Percentiles rank a stretch among this genome's conserved stretches.
phyloP scores from a whole-genome alignment of 306 rosid genomes.

The Mucuna pruriens region DNA sequence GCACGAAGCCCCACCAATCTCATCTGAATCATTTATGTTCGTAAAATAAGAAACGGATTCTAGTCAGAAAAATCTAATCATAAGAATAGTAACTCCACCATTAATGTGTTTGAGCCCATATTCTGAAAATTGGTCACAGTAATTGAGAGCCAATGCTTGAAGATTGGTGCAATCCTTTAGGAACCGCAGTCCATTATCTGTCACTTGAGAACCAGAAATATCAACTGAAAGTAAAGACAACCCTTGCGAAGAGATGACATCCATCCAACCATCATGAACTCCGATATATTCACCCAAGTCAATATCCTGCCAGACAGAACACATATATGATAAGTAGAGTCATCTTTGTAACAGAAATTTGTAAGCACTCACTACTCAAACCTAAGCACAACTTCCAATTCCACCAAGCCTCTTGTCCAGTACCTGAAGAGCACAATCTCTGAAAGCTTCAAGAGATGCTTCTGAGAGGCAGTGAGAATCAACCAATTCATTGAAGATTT shows the following conservation, averaged over 20 bases:
- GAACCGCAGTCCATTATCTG: constrained; percentile 57
- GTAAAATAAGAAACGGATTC: constrained; percentile 5
- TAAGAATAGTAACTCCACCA: constrained; percentile 48
- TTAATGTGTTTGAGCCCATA: constrained; percentile 62
- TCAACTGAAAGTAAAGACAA: constrained; percentile 66
- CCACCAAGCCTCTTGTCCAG: constrained; percentile 13
- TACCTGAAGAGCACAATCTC: constrained; percentile 79
- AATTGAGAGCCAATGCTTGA: constrained; percentile 59
- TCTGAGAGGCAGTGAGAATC: constrained; percentile 61
- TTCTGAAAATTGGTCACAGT: constrained; percentile 65
- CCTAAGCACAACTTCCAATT: constrained; percentile 30
- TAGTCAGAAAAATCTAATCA: not conserved
- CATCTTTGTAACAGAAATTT: not conserved
- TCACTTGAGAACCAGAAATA: constrained; percentile 67
- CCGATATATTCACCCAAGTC: constrained; percentile 62
- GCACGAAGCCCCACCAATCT: not conserved
- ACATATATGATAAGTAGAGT: not conserved
- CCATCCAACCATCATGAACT: constrained; percentile 77
- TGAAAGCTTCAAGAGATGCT: constrained; percentile 55
- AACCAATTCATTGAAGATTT: constrained; percentile 66
- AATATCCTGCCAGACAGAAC: constrained; percentile 58
- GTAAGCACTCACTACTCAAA: constrained; percentile 25
- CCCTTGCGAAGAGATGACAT: constrained; percentile 66
- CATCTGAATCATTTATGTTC: not conserved
- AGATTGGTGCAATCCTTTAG: constrained; percentile 63